These are phyloP conservation scores for Nothophytophthora sp. DNA, from an alignment of 352 stramenopile species.

Conservation along the genomic window DNA sequence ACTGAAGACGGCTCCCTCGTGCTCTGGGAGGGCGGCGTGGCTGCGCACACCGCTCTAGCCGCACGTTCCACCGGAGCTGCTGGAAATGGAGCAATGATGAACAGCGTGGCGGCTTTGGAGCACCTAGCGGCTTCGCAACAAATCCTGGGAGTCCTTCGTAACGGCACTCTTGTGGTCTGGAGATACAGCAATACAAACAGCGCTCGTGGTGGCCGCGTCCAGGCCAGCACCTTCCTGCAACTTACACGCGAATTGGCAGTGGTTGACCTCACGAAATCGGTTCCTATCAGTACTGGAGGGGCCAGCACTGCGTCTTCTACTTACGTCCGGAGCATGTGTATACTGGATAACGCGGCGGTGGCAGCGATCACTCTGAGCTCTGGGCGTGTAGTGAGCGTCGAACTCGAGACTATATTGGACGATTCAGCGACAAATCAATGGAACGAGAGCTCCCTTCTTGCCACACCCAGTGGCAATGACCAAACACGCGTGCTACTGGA, in stretches of 20 bases:
- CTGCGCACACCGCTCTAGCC: constrained; percentile 36
- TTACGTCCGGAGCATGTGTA: constrained; percentile 18
- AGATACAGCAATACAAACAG: constrained; percentile 17
- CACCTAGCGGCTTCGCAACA: constrained; percentile 36
- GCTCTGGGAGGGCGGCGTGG: constrained; percentile 57
- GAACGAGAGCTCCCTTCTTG: not conserved
- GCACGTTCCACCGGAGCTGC: not conserved
- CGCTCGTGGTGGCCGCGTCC: constrained; percentile 12
- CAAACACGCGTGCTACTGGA: constrained; percentile 22
- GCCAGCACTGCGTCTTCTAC: not conserved
- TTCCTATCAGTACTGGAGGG: not conserved
- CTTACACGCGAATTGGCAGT: constrained; percentile 19
- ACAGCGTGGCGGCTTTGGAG: constrained; percentile 37
- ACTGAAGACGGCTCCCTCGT: constrained; percentile 49
- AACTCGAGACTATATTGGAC: constrained; percentile 27
- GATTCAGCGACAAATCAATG: not conserved
- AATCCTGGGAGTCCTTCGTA: constrained; percentile 40
- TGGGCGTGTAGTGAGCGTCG: constrained; percentile 27
- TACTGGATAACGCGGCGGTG: constrained; percentile 20
- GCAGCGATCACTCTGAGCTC: constrained; percentile 24
- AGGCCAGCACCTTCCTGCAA: constrained; percentile 37
- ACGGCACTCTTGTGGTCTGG: constrained; percentile 39
- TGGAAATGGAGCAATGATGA: not conserved
- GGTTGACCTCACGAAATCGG: constrained; percentile 4
- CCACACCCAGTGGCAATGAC: not conserved